Conservation (phyloP, 1,284 basidiomycete genomes). For the Sanguinoderma infundibulare region DNA sequence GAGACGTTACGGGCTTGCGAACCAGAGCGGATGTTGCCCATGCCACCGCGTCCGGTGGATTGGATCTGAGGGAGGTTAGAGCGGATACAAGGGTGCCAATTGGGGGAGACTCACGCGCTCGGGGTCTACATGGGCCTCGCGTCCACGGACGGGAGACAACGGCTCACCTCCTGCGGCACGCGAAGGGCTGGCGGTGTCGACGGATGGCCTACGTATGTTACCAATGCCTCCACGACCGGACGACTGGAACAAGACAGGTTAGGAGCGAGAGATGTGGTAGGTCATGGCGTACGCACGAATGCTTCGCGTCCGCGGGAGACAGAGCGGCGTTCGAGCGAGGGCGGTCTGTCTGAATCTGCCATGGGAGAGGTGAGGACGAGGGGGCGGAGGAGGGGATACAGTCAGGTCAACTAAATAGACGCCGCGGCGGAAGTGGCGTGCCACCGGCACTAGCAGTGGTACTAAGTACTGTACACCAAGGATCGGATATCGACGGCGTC, state of each 20-base stretch:
- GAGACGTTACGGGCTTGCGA: constrained; percentile 55
- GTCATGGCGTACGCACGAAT: constrained; percentile 28
- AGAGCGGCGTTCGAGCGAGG: constrained; percentile 26
- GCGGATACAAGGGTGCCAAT: constrained; percentile 1
- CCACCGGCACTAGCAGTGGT: too few relatives aligned
- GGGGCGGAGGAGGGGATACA: background rate
- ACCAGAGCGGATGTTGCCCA: constrained; percentile 78
- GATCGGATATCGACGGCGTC: too few relatives aligned
- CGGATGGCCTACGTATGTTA: constrained; percentile 59
- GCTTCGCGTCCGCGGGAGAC: constrained; percentile 37
- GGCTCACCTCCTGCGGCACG: constrained; percentile 36
- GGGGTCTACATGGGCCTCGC: constrained; percentile 50
- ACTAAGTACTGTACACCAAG: too few relatives aligned
- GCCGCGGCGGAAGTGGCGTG: too few relatives aligned
- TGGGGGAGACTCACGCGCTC: constrained; percentile 35
- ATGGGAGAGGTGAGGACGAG: constrained; percentile 1
- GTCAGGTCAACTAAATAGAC: constrained; percentile 3
- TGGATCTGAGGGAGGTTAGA: constrained; percentile 41
- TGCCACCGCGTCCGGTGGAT: constrained; percentile 77
- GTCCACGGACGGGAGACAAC: constrained; percentile 51
- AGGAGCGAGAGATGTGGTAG: background rate
- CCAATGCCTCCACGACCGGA: constrained; percentile 72
- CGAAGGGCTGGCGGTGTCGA: constrained; percentile 41
- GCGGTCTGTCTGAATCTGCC: constrained; percentile 5
- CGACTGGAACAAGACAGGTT: constrained; percentile 41